Percentiles rank a stretch among this genome's conserved stretches.
Conservation (phyloP, 495 filamentous ascomycete genomes). For the Parathielavia appendiculata region DNA sequence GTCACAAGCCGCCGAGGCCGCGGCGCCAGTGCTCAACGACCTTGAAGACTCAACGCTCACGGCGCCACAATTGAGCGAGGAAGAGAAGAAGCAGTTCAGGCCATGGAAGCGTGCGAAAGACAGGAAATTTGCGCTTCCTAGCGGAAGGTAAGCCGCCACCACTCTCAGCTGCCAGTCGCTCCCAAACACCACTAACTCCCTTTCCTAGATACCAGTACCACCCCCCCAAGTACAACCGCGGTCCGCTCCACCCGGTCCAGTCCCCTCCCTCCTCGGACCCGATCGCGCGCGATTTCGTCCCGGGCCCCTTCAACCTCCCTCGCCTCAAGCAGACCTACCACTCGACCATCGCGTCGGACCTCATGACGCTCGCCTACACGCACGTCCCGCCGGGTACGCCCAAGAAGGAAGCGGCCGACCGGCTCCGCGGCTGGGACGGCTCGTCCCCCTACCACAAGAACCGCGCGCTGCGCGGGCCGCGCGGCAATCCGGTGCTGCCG, state of each 20-base stretch:
- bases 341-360: conserved; percentile 78
- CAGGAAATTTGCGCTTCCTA: conserved; percentile 36
- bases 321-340: conserved; percentile 87
- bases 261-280: conserved; percentile 78
- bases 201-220: conserved; percentile 77
- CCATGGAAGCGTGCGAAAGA: conserved; percentile 43
- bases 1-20: conserved; percentile 27
- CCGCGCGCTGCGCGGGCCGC: conserved; percentile 73
- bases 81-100: conserved; percentile 33
- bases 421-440: conserved; percentile 82
- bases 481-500: conserved; percentile 58
- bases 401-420: conserved; percentile 55
- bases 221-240: conserved; percentile 87
- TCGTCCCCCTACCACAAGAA: conserved; percentile 91
- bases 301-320: conserved; percentile 86
- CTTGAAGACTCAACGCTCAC: conserved; percentile 39
- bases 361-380: conserved; percentile 80
- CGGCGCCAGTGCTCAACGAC: conserved; percentile 29
- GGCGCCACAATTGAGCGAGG: conserved; percentile 29
- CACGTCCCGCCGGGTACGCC: conserved; percentile 71
- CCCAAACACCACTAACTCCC: not conserved
- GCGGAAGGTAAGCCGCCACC: conserved; percentile 31
- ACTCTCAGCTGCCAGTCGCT: not conserved
- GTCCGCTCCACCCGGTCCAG: conserved; percentile 87
- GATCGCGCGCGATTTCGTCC: conserved; percentile 79